Evolutionary conservation across 176 grass and related monocot species (phyloP).

Genomic region (Thalia dealbata): DNA sequence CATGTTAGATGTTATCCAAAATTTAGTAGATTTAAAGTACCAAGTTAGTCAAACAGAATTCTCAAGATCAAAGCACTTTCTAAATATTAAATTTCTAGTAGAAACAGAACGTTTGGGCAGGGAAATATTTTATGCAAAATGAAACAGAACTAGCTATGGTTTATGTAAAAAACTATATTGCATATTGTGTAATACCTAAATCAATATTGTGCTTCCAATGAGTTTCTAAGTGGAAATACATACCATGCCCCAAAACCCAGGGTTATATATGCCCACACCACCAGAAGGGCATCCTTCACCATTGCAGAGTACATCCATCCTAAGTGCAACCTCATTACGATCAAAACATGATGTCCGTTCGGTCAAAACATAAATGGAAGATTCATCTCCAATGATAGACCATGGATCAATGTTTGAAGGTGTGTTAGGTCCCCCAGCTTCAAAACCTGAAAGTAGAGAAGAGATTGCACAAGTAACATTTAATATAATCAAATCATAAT

Average conservation of each 20-base stretch:
- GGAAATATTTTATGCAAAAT: neutral
- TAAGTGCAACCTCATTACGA: conserved; percentile 52
- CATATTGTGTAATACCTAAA: neutral
- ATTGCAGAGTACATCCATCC: conserved; percentile 60
- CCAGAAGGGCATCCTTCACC: conserved; percentile 31
- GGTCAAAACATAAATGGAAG: conserved; percentile 37
- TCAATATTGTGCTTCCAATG: neutral
- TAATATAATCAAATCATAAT: neutral
- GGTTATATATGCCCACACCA: conserved; percentile 79
- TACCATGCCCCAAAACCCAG: conserved; percentile 95
- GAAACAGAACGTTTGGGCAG: neutral
- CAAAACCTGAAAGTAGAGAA: conserved; percentile 46
- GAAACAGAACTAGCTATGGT: neutral
- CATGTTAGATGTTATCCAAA: too few species aligned
- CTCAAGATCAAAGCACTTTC: neutral
- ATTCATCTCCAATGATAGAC: conserved; percentile 52
- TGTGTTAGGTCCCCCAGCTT: conserved; percentile 63
- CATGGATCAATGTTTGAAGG: conserved; percentile 77
- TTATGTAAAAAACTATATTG: neutral
- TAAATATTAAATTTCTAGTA: neutral
- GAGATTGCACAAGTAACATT: neutral
- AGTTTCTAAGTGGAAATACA: conserved; percentile 2
- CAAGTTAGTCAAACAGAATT: neutral
- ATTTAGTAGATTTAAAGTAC: too few species aligned
- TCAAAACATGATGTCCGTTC: conserved; percentile 47